phyloP scores from a whole-genome alignment of 306 rosid genomes.

The Medicago arabica region DNA sequence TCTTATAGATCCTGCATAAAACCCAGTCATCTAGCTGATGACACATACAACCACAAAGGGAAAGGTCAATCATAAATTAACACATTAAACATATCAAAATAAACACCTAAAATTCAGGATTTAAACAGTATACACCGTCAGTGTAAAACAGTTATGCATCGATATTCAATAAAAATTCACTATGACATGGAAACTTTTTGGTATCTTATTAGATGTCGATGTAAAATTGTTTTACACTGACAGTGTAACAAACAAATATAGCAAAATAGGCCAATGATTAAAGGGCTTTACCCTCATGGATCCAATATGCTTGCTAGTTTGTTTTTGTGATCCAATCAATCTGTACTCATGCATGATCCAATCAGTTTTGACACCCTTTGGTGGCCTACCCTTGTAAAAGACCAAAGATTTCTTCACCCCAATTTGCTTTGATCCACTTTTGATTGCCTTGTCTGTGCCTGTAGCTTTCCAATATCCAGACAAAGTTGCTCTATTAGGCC shows the following conservation, averaged over 20 bases:
- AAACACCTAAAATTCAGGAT: neutral
- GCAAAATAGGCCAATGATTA: neutral
- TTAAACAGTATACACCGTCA: too few relatives aligned
- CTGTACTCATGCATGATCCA: constrained; percentile 94
- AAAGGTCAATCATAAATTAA: constrained; percentile 35
- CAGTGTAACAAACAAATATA: neutral
- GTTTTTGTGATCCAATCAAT: constrained; percentile 55
- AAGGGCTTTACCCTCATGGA: constrained; percentile 71
- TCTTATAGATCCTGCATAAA: constrained; percentile 87
- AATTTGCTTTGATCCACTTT: constrained; percentile 64
- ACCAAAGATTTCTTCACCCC: constrained; percentile 88
- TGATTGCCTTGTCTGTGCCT: constrained; percentile 83
- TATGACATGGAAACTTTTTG: too few relatives aligned
- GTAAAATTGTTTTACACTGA: too few relatives aligned
- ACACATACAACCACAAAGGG: constrained; percentile 29
- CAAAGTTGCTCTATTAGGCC: constrained; percentile 81
- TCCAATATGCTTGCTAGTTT: constrained; percentile 52
- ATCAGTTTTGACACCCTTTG: constrained; percentile 74
- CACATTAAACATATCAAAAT: constrained; percentile 3
- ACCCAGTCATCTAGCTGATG: constrained; percentile 97
- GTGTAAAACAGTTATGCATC: too few relatives aligned
- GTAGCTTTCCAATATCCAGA: constrained; percentile 95
- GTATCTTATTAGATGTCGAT: too few relatives aligned
- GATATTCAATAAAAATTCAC: too few relatives aligned
- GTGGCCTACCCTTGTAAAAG: constrained; percentile 82